Evolutionary conservation across 2,329 filamentous ascomycete species (phyloP).

Genomic region (Thyridium curvatum): DNA sequence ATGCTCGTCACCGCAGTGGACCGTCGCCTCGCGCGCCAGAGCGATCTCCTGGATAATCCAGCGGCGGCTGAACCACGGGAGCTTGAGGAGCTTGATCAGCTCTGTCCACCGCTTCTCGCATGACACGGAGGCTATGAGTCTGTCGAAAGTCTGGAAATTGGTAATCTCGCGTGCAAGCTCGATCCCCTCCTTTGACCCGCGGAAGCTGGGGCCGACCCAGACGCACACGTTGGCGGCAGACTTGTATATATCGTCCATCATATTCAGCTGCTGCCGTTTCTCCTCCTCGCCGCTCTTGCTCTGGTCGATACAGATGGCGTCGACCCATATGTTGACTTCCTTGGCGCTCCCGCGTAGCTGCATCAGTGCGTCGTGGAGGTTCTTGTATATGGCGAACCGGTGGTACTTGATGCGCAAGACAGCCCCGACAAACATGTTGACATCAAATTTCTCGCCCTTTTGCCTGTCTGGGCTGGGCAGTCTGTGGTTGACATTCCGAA

Average conservation of each 20-base stretch:
- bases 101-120: background rate
- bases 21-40: conserved; percentile 3
- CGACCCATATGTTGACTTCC: background rate
- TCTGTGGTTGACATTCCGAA: too few species aligned
- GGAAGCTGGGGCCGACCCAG: background rate
- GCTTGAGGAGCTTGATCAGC: background rate
- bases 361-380: background rate
- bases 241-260: background rate
- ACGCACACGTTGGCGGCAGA: background rate
- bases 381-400: too few species aligned
- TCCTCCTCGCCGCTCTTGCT: background rate
- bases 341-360: background rate
- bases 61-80: conserved; percentile 5
- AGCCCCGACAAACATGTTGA: too few species aligned
- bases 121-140: background rate
- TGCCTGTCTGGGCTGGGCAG: too few species aligned
- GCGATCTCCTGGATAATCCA: conserved; percentile 8
- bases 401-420: too few species aligned
- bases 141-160: background rate
- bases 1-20: conserved; percentile 8
- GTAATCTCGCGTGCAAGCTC: background rate
- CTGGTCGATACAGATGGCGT: conserved; percentile 1
- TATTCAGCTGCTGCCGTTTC: background rate
- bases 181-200: background rate
- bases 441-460: too few species aligned